Evolutionary conservation across 1,284 basidiomycete genomes (phyloP), one percentile per base, ranked within the genome.

Genomic region (Pisolithus thermaeus): DNA sequence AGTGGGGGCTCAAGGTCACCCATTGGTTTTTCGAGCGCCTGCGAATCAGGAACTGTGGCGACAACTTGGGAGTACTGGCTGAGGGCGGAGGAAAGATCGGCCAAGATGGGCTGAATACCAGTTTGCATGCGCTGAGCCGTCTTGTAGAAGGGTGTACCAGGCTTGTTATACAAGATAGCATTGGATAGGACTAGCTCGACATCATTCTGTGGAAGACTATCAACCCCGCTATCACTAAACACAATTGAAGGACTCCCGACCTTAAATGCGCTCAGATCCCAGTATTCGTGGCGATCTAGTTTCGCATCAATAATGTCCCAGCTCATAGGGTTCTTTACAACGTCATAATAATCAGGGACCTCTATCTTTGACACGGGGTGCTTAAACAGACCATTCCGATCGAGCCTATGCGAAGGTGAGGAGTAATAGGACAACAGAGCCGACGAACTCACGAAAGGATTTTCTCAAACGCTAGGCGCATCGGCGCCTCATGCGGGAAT

Each of bases 281-380:
- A 80, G 68, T 99, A 99, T 55, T 81, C 76, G 52, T 90, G 84
- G 42, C 75, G 72, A 49, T 92, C 85, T 28, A 99, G 68, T 67
- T 90, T 94, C 12, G 72, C 70, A 28, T 90, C 84, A 55, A 99
- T 97, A 39, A 73, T 75, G 18, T 75, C 73, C 92, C 94, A 98
- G 58, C 86, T 85, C 90, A 97, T 97, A 0, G 96, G 96, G 9
- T 78, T 73, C 61, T 87, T 81, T 66, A 99, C 78, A 47, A 97
- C 74, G 47, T 93, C 87, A 63, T 87, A 90, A 67, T 99, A 99
- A 65, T 98, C 95, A 0, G 95, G 94, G 0, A 93, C 92, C 38
- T 91, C 85, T 0, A 67, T 67, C 50, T 75, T 80, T 27, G 80
- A 87, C n/a, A 97, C 92, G 0, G 92, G 91, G 54, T 85, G 79